Percentiles rank a stretch among this genome's conserved stretches.
phyloP scores from a whole-genome alignment of 2,329 filamentous ascomycete genomes.

The Paraphoma sp. region DNA sequence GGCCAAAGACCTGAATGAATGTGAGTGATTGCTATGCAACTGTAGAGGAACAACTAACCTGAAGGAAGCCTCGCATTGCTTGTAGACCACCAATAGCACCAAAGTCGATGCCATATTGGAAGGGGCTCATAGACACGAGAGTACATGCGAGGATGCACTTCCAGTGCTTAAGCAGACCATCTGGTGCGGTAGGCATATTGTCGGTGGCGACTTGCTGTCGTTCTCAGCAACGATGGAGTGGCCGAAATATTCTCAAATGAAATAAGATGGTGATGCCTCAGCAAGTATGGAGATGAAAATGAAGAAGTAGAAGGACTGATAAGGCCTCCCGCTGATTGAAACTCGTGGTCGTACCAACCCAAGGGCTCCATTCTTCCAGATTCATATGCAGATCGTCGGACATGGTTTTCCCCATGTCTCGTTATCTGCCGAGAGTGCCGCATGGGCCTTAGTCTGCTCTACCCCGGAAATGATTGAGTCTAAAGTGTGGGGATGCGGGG shows the following conservation, averaged over 20 bases:
- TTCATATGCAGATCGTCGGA: constrained; percentile 12
- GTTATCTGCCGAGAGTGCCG: constrained; percentile 29
- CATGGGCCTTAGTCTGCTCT: constrained; percentile 18
- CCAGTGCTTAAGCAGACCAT: constrained; percentile 51
- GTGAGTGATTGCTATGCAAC: background rate
- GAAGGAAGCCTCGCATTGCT: constrained; percentile 59
- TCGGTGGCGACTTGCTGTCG: background rate
- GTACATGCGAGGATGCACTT: constrained; percentile 57
- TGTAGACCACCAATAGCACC: constrained; percentile 59
- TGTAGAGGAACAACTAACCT: constrained; percentile 34
- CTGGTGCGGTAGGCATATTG: constrained; percentile 29
- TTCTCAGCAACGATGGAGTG: background rate
- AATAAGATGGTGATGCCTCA: too few species aligned
- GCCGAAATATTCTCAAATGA: too few species aligned
- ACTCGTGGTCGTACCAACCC: background rate
- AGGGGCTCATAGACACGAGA: constrained; percentile 57
- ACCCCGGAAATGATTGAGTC: constrained; percentile 19
- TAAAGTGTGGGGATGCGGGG: constrained; percentile 32
- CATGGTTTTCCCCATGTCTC: constrained; percentile 5
- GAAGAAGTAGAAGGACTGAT: background rate
- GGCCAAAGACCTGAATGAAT: constrained; percentile 34
- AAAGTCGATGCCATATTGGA: constrained; percentile 62
- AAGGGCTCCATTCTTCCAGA: background rate
- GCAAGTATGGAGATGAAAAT: background rate
- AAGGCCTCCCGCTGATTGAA: background rate